Evolutionary conservation across 257 asterid species (phyloP), one percentile per base, ranked within the genome.

Genomic region (Anisodus acutangulus): DNA sequence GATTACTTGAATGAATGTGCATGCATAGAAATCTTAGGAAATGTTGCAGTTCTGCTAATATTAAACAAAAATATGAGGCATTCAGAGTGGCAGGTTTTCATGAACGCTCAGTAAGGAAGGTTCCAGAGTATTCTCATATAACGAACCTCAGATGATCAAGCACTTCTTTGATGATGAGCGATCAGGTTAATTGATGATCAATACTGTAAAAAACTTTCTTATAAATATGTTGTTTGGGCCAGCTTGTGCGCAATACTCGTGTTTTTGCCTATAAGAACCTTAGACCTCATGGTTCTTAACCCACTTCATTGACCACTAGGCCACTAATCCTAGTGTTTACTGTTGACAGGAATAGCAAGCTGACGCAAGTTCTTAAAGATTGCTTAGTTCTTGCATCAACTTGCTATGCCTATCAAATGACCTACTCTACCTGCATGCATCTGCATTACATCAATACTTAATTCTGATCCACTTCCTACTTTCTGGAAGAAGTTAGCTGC

Each of bases 341-440:
- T 53, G 26, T 41, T 67, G 19, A 84, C 66, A 79, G 35, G 5
- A 67, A 79, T 68, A 84, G 87, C 84, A 67, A 68, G 72, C 49
- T 84, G 84, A 79, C 83, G 54, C 85, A 83, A 83, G 85, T 83
- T 68, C 85, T 83, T 55, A 53, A 83, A 83, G 85, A 83, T 69
- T 3, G 3, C 76, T 31, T 13, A 37, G 26, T 68, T 37, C 51
- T 15, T 68, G 76, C 7, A 0, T 68, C n/a, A 68, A 37, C 76
- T 37, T 68, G 76, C 26, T 3, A 37, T 15, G 37, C 76, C 0
- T 68, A 22, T 37, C 51, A 37, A 68, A 68, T 37, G 76, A 68
- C 51, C 76, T 37, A 68, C 51, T 37, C 51, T 2, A 66, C 19
- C 11, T 31, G 35, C 19, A 57, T 31, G 35, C 19, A 57, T 57